phyloP scores from a whole-genome alignment of 148 eudicot genomes.

The Hydrangea macrophylla region DNA sequence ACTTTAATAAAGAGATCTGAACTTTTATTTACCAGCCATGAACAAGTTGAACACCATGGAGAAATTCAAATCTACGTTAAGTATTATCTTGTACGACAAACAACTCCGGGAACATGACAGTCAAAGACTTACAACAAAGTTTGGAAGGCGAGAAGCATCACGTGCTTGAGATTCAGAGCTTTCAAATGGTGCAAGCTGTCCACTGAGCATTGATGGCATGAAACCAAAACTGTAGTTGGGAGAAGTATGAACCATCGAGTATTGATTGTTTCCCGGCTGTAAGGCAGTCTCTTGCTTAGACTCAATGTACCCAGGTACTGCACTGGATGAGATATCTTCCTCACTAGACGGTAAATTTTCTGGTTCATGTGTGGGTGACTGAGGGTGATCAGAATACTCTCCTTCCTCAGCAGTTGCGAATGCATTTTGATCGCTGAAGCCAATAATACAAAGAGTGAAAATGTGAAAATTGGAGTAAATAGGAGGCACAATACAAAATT shows the following conservation, averaged over 20 bases:
- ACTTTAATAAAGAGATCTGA: not conserved
- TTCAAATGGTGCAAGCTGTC: constrained; percentile 53
- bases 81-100: not conserved
- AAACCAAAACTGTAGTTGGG: constrained; percentile 52
- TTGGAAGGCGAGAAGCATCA: constrained; percentile 57
- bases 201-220: constrained; percentile 53
- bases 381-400: constrained; percentile 39
- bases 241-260: constrained; percentile 43
- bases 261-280: constrained; percentile 35
- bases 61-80: not conserved
- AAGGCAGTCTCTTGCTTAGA: constrained; percentile 49
- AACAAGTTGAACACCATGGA: not conserved
- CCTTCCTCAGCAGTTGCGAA: constrained; percentile 42
- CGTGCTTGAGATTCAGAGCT: constrained; percentile 60
- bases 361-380: constrained; percentile 37
- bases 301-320: constrained; percentile 37
- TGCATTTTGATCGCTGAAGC: constrained; percentile 44
- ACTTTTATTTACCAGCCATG: constrained; percentile 1
- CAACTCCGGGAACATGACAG: not conserved
- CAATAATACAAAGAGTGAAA: constrained; percentile 9
- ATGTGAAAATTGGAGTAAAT: no score
- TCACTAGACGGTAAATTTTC: constrained; percentile 37
- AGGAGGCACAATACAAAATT: not conserved
- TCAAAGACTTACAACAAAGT: constrained; percentile 60
- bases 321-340: constrained; percentile 41